Base-by-base conservation (phyloP, 352 stramenopile species). In the Halophytophthora batemanensis region DNA sequence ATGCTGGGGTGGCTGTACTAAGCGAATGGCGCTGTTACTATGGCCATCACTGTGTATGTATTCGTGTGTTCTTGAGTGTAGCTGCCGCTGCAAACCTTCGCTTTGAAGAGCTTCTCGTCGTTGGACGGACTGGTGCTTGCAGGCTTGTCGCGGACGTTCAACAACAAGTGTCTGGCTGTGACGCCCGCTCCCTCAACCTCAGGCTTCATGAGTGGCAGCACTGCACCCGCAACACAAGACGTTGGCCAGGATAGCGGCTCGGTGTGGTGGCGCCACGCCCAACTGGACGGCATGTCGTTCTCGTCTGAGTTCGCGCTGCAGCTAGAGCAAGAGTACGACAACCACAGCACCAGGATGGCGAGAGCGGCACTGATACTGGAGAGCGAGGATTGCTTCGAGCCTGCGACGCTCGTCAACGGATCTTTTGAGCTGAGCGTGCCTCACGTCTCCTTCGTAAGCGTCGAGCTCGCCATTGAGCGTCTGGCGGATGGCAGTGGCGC, bases 81-180 rank as follows among this genome's bases (percentile, higher is more conserved):
- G 69, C 54, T 83, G 10, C 73, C 80, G 6, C 64, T 88, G 2
- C 77, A 90, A 53, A 76, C 72, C 2, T 87, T 90, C 48, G 43
- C 43, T 14, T 64, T 82, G 14, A 66, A 67, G 28, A 56, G 51
- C 0, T 90, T 90, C 40, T 40, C 66, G 11, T 67, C 53, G 10
- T 60, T 36, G 17, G 69, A 80, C 36, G 55, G 54, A 10, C 43
- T 80, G 21, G 19, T 62, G 12, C 29, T 74, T 10, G 56, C 51
- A 10, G 61, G 69, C 15, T 22, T 71, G 10, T 46, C 53, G 37
- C 55, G 57, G 18, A 61, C 60, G 23, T 34, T 50, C 11, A 63
- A 70, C 18, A 52, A 46, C 23, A 75, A 76, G 31, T 68, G 51
- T 43, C 33, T 83, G n/a, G 42, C 54, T 17, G 53, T 72, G 7